Evolutionary conservation across 2,329 filamentous ascomycete species (phyloP).

Genomic region (Cytospora leucostoma): DNA sequence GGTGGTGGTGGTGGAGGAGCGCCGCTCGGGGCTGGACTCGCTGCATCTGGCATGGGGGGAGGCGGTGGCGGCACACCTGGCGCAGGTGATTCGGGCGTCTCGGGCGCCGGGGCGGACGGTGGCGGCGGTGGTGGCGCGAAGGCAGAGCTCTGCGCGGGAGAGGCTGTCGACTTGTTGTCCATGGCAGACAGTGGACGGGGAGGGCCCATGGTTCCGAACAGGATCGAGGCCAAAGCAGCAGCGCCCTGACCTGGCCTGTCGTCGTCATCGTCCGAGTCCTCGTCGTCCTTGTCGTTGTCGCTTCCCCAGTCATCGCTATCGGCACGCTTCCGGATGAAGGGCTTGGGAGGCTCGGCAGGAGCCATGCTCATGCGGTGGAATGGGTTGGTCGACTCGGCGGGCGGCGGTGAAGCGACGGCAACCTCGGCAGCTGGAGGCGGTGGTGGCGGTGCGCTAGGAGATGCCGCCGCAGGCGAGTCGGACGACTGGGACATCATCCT

Average conservation of each 20-base stretch:
- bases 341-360: constrained; percentile 48
- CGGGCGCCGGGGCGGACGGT: constrained; percentile 39
- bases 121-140: constrained; percentile 45
- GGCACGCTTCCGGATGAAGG: constrained; percentile 55
- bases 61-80: constrained; percentile 45
- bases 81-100: constrained; percentile 32
- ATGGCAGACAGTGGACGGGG: constrained; percentile 84
- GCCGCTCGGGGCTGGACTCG: constrained; percentile 34
- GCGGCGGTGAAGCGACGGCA: constrained; percentile 38
- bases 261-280: constrained; percentile 72
- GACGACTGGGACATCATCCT: constrained; percentile 77
- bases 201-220: constrained; percentile 96
- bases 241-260: constrained; percentile 79
- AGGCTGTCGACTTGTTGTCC: constrained; percentile 62
- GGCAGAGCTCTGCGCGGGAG: constrained; percentile 40
- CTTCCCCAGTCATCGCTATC: constrained; percentile 83
- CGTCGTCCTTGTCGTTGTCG: constrained; percentile 55
- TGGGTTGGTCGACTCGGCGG: constrained; percentile 80
- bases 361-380: constrained; percentile 78
- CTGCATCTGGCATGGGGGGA: constrained; percentile 31
- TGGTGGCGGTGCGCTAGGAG: constrained; percentile 47
- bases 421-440: constrained; percentile 45
- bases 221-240: constrained; percentile 87
- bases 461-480: constrained; percentile 47
- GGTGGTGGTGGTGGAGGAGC: constrained; percentile 36